Conservation (phyloP, 129 eudicot genomes). For the Flaveria robusta region DNA sequence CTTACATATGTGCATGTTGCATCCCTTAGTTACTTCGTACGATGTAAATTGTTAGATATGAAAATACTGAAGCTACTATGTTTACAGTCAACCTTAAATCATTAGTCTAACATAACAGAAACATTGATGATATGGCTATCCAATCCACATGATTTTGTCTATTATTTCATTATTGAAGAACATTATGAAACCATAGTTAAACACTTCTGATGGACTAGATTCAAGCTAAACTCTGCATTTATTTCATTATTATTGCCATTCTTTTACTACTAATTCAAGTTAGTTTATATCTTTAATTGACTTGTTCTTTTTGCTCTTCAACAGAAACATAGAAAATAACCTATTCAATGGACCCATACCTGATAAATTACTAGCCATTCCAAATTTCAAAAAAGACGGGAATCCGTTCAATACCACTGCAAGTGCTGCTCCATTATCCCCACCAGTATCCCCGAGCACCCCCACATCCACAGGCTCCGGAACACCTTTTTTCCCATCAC, state of each 20-base stretch:
- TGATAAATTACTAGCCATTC: slow-evolving; percentile 62
- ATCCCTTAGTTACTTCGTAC: not conserved
- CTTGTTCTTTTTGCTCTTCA: slow-evolving; percentile 9
- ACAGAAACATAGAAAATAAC: slow-evolving; percentile 82
- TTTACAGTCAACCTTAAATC: not conserved
- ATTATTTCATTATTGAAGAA: not conserved
- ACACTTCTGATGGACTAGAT: not conserved
- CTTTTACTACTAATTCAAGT: not conserved
- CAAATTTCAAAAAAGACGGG: slow-evolving; percentile 71
- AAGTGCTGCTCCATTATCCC: slow-evolving; percentile 56
- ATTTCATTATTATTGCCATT: not conserved
- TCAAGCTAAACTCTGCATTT: not conserved
- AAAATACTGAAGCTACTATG: not conserved
- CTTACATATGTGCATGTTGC: too few species aligned
- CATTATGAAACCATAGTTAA: slow-evolving; percentile 6
- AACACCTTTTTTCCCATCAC: slow-evolving; percentile 44
- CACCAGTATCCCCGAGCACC: slow-evolving; percentile 57
- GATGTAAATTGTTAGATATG: not conserved
- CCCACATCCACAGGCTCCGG: slow-evolving; percentile 47
- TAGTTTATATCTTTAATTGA: slow-evolving; percentile 3
- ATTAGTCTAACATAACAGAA: slow-evolving; percentile 4
- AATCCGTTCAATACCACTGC: slow-evolving; percentile 59
- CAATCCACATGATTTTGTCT: not conserved
- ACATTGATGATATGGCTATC: not conserved
- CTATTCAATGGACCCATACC: slow-evolving; percentile 88